Evolutionary conservation across 371 early-diverging fungal genomes (phyloP).

Genomic region (Fennellomyces sp.): DNA sequence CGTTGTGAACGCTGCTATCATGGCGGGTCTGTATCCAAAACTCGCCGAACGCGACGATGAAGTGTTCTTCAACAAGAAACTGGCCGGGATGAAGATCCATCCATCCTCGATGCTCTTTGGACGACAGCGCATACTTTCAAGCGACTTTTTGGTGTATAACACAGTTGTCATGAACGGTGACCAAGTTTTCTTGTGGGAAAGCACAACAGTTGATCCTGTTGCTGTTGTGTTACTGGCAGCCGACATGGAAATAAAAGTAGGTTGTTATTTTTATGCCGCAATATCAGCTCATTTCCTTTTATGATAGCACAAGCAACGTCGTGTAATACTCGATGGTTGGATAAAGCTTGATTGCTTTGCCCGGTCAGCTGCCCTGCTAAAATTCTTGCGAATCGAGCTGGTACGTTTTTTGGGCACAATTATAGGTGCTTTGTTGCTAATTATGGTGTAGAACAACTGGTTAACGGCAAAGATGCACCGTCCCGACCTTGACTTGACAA

Average conservation of each 20-base stretch:
- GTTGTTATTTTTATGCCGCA: not conserved
- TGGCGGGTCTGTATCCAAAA: constrained; percentile 71
- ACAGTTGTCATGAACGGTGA: constrained; percentile 57
- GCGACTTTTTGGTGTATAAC: constrained; percentile 59
- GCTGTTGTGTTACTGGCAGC: constrained; percentile 60
- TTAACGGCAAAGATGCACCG: constrained; percentile 40
- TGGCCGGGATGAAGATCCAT: constrained; percentile 51
- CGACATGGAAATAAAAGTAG: constrained; percentile 58
- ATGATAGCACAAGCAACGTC: constrained; percentile 59
- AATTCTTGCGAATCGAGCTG: constrained; percentile 59
- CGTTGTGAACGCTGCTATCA: constrained; percentile 67
- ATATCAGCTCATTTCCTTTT: constrained; percentile 1
- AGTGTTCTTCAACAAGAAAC: constrained; percentile 15
- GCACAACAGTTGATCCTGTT: constrained; percentile 48
- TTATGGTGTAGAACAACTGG: constrained; percentile 27
- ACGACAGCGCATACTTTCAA: constrained; percentile 24
- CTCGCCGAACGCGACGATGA: constrained; percentile 39
- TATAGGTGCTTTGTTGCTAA: not conserved
- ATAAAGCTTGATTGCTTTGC: constrained; percentile 66
- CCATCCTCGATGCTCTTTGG: constrained; percentile 60
- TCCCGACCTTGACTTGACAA: constrained; percentile 35
- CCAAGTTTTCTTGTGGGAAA: constrained; percentile 61
- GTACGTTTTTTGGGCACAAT: constrained; percentile 23
- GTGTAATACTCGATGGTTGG: constrained; percentile 62
- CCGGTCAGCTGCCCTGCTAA: constrained; percentile 61